Conservation (phyloP, 192 early-diverging fungal genomes). For the Blastocladiella britannica region DNA sequence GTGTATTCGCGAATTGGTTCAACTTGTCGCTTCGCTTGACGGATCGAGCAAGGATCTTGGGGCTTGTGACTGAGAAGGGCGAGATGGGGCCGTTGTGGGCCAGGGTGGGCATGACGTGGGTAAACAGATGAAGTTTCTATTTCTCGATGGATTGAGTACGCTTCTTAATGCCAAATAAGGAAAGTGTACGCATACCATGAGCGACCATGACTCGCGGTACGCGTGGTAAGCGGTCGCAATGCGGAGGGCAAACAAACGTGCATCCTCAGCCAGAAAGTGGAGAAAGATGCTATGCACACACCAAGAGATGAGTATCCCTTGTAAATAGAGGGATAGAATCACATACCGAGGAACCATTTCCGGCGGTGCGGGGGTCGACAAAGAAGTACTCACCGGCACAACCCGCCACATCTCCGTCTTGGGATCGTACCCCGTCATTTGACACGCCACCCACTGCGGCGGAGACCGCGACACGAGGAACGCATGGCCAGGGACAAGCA, state of each 20-base stretch:
- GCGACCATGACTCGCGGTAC: constrained; percentile 12
- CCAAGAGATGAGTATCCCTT: neutral
- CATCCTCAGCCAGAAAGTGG: constrained; percentile 32
- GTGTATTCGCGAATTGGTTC: no score
- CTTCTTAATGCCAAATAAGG: neutral
- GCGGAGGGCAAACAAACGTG: constrained; percentile 17
- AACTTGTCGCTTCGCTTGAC: no score
- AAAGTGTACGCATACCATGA: constrained; percentile 13
- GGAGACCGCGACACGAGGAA: constrained; percentile 10
- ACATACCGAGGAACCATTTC: neutral
- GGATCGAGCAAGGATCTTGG: no score
- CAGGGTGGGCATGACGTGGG: constrained; percentile 28
- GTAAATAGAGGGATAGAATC: neutral
- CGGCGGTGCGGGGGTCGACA: neutral
- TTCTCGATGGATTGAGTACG: constrained; percentile 11
- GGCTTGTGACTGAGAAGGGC: neutral
- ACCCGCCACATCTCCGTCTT: constrained; percentile 18
- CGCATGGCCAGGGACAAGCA: constrained; percentile 23
- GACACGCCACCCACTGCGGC: constrained; percentile 19
- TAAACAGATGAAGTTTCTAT: constrained; percentile 12
- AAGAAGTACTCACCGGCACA: no score
- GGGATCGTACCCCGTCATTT: constrained; percentile 20
- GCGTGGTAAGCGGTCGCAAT: constrained; percentile 16
- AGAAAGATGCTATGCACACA: constrained; percentile 12
- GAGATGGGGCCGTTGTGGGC: neutral